Base-by-base conservation (phyloP, 148 eudicot genomes). In the Talinum fruticosum region DNA sequence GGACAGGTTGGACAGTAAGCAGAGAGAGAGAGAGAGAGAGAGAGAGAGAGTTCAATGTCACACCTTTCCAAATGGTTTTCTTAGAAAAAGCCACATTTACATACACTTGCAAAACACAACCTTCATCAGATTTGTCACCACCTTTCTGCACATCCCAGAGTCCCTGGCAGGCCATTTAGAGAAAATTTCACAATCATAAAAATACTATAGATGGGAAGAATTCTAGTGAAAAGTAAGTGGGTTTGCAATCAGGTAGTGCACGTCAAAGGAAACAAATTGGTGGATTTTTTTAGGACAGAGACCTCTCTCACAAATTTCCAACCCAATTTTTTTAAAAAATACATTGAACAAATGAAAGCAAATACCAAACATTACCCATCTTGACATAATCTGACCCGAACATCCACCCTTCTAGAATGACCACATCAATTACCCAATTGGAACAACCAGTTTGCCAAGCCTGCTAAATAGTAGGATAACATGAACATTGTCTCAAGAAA, bases 41-140 rank as follows among this genome's bases (percentile, higher is more conserved):
- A 64, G 30, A 66, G 29, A 41, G 68, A 29, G 35, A 73, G 75
- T 84, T 69, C 69, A 12, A 19, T 14, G 26, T 68, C 72, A 38
- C 45, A 95, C 99, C 99, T 90, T 85, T 95, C 83, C 84, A 92
- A 80, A 95, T 88, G 28, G 99, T 95, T 78, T 76, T 91, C 88
- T 92, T 95, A 16, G 91, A 84, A 83, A 95, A 95, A 73, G 85
- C 90, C 74, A 95, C 96, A 81, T 84, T 89, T 38, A 82, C 79
- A 87, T 87, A 87, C 23, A 95, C 87, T 83, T 86, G 87, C 83
- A 91, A 80, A 74, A 73, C 79, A 82, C 98, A 94, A 69, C 88
- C 74, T 75, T 81, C 76, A 19, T 75, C 76, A 15, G 89, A 81
- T 79, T 68, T 82, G 51, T 81, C 81, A 49, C 71, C 82, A 75